Conservation (phyloP, 805 yeast genomes). For the Naumovozyma castellii region DNA sequence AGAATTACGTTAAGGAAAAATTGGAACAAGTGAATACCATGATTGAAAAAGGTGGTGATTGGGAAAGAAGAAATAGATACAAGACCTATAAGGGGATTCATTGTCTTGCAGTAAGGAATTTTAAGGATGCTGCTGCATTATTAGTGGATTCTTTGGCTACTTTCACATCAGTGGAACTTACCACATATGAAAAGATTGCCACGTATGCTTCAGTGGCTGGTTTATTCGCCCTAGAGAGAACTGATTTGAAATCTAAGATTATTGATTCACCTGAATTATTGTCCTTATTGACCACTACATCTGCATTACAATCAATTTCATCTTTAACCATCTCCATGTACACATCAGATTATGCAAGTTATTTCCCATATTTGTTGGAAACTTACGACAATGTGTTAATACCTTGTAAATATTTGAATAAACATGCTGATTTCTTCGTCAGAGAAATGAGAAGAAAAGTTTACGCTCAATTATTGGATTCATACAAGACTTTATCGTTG, state of each 20-base stretch:
- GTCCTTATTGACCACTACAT: constrained; percentile 63
- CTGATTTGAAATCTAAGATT: constrained; percentile 70
- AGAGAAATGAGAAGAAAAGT: constrained; percentile 94
- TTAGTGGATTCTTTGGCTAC: constrained; percentile 89
- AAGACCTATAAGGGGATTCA: constrained; percentile 87
- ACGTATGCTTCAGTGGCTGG: constrained; percentile 86
- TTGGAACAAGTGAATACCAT: constrained; percentile 62
- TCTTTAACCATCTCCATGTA: constrained; percentile 79
- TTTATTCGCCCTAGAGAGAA: constrained; percentile 69
- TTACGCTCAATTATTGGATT: constrained; percentile 85
- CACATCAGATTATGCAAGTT: constrained; percentile 75
- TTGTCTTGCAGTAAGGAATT: constrained; percentile 74
- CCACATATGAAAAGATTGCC: constrained; percentile 84
- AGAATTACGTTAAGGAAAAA: constrained; percentile 54
- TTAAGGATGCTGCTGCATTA: constrained; percentile 73
- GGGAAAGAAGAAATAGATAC: constrained; percentile 95
- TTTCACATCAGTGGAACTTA: constrained; percentile 84
- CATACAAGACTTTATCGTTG: constrained; percentile 81
- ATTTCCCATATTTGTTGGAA: constrained; percentile 66
- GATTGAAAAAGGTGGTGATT: constrained; percentile 96
- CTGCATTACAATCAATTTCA: constrained; percentile 68
- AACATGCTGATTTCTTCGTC: constrained; percentile 75
- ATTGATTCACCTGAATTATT: constrained; percentile 92
- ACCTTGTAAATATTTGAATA: constrained; percentile 55
- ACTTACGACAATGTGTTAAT: constrained; percentile 65